Base-by-base conservation (phyloP, 768 basidiomycete genomes). In the Boletus vermiculosoides region DNA sequence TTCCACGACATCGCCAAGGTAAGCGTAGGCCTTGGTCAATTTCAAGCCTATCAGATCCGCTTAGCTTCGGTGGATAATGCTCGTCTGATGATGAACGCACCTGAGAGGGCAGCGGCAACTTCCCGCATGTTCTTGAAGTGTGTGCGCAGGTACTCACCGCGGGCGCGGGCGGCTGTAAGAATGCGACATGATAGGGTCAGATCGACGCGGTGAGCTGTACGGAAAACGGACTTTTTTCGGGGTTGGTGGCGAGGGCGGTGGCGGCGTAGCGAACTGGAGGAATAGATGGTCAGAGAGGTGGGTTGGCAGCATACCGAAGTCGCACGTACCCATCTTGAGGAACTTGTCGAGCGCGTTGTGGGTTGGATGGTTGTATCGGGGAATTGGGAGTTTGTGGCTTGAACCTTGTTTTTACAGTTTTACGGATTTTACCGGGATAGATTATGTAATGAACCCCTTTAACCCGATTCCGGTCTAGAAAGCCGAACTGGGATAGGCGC, bases 81-180 rank as follows among this genome's bases (percentile, higher is more conserved):
- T 5, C 25, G 45, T 25, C 22, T 36, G 22, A 57, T 56, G 39
- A 33, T 41, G n/a, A 41, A 76, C 82, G 69, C 63, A 93, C 94
- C 95, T 63, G 87, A 84, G 62, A 98, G 80, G 64, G 91, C 94
- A 63, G 96, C 96, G 50, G 92, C 95, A 55, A 98, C 97, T 78
- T 99, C 97, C 62, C 92, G 88, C 93, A 97, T 98, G 85, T 98
- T 99, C 89, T 99, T 99, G 87, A 97, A 99, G 81, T 98, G 96
- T 47, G 97, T 98, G 68, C 95, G 92, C 71, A 97, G 86, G 83
- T 98, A 94, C 80, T 96, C 94, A 68, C 94, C 94, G 70, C 90
- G 90, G 57, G 95, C 90, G 71, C 85, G 89, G 70, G 95, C 87
- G 74, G 91, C 93, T 96, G 73, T 39, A 73, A 48, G 62, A 58